A percentile compares a stretch with the other conserved stretches of the same genome.
phyloP scores from a whole-genome alignment of 495 filamentous ascomycete species.

The Neurospora sp. region DNA sequence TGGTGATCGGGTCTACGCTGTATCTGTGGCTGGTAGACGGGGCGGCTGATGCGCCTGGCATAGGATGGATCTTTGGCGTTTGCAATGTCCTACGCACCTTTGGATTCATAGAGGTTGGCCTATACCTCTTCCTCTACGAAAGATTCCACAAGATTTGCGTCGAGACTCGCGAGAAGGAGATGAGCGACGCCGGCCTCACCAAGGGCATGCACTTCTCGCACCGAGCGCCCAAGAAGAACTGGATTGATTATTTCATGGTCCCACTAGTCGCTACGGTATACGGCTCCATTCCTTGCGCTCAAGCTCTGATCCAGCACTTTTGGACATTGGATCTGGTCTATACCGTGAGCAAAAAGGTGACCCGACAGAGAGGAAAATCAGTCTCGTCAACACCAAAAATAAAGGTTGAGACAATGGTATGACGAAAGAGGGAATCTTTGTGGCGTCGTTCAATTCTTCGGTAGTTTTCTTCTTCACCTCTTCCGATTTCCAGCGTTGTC shows the following conservation, averaged over 20 bases:
- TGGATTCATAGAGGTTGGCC: constrained; percentile 48
- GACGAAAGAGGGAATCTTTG: constrained; percentile 4
- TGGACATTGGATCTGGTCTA: constrained; percentile 57
- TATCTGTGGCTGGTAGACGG: constrained; percentile 41
- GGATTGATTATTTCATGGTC: constrained; percentile 46
- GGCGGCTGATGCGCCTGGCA: constrained; percentile 33
- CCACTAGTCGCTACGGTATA: constrained; percentile 52
- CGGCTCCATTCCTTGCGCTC: constrained; percentile 49
- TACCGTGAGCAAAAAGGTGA: constrained; percentile 55
- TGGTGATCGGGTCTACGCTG: constrained; percentile 48
- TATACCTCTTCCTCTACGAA: constrained; percentile 54
- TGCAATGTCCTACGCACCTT: constrained; percentile 47
- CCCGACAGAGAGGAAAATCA: constrained; percentile 36
- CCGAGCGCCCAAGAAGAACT: constrained; percentile 41
- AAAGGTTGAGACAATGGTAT: constrained; percentile 31
- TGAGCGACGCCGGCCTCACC: constrained; percentile 47
- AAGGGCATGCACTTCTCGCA: constrained; percentile 49
- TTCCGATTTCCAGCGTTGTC: constrained; percentile 6
- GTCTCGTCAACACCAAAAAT: constrained; percentile 4
- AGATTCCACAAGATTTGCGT: constrained; percentile 49
- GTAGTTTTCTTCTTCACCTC: neutral
- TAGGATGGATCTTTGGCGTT: constrained; percentile 43
- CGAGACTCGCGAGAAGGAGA: constrained; percentile 47
- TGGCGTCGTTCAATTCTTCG: neutral
- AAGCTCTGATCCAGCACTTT: constrained; percentile 56